These are phyloP conservation scores for Gloeopeniophorella convolvens DNA, from an alignment of 768 basidiomycete genomes.

Conservation along the genomic window DNA sequence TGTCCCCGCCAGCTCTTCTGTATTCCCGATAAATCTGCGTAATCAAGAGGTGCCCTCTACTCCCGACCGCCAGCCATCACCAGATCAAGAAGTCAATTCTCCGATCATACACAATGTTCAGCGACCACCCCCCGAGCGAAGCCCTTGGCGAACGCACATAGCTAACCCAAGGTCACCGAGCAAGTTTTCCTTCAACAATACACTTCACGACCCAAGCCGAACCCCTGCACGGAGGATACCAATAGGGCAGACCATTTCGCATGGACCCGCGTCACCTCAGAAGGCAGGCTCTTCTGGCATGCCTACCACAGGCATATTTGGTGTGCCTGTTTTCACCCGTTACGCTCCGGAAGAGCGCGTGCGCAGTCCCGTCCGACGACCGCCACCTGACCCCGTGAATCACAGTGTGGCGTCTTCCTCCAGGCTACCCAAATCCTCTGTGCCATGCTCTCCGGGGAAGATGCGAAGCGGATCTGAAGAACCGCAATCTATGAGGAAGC, in stretches of 20 bases:
- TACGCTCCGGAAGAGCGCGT: not conserved
- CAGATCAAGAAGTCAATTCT: not conserved
- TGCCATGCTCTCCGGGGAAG: not conserved
- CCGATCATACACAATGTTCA: conserved; percentile 9
- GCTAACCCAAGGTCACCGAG: conserved; percentile 10
- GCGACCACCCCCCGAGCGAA: conserved; percentile 17
- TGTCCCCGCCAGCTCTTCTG: conserved; percentile 1
- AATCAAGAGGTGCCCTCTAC: conserved; percentile 1
- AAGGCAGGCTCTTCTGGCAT: conserved; percentile 1
- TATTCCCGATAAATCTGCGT: not conserved
- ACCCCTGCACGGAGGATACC: conserved; percentile 20
- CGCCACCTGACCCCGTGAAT: not conserved
- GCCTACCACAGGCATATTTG: conserved; percentile 10
- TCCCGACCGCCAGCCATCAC: conserved; percentile 8
- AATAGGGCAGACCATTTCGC: conserved; percentile 14
- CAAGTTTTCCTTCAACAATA: conserved; percentile 6
- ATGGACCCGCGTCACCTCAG: conserved; percentile 8
- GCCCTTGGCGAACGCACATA: conserved; percentile 15
- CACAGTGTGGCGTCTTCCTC: not conserved
- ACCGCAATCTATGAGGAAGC: conserved; percentile 3
- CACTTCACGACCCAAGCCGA: conserved; percentile 11
- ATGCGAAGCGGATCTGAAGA: conserved; percentile 20
- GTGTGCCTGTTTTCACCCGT: conserved; percentile 18
- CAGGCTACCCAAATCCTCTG: too few relatives aligned
- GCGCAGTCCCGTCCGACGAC: conserved; percentile 14